Evolutionary conservation across 176 grass and related monocot genomes (phyloP).

Genomic region (Musa beccarii): DNA sequence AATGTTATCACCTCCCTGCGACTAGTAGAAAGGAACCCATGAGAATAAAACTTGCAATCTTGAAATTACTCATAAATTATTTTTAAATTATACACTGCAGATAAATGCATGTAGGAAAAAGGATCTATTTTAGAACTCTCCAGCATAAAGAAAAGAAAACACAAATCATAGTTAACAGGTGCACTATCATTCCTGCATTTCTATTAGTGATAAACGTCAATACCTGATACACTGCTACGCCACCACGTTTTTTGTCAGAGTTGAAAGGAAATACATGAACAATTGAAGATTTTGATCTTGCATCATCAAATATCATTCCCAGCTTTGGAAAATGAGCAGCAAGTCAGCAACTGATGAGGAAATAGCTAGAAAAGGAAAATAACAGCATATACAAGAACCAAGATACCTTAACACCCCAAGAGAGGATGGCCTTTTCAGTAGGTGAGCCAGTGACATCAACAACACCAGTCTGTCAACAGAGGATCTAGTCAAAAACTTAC

Average conservation of each 20-base stretch:
- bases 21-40: slow-evolving; percentile 7
- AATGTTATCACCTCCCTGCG: slow-evolving; percentile 58
- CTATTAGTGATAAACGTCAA: slow-evolving; percentile 15
- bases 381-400: slow-evolving; percentile 2
- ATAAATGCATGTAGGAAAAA: no score
- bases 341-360: slow-evolving; percentile 19
- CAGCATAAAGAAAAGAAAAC: not conserved
- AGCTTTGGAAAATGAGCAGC: slow-evolving; percentile 35
- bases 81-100: no score
- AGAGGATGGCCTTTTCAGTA: slow-evolving; percentile 90
- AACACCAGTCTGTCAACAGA: slow-evolving; percentile 4
- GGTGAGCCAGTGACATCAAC: slow-evolving; percentile 87
- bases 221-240: slow-evolving; percentile 86
- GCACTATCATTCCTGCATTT: not conserved
- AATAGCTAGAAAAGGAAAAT: slow-evolving; percentile 17
- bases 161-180: not conserved
- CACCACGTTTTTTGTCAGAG: slow-evolving; percentile 89
- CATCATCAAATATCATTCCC: slow-evolving; percentile 81
- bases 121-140: not conserved
- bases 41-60: not conserved
- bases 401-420: slow-evolving; percentile 77
- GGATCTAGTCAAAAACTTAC: not conserved
- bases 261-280: slow-evolving; percentile 89
- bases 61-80: not conserved
- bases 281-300: slow-evolving; percentile 69